Evolutionary conservation across 805 yeast species (phyloP), one percentile per base, ranked within the genome.

Genomic region (Sugiyamaella boreocaroliniensis): DNA sequence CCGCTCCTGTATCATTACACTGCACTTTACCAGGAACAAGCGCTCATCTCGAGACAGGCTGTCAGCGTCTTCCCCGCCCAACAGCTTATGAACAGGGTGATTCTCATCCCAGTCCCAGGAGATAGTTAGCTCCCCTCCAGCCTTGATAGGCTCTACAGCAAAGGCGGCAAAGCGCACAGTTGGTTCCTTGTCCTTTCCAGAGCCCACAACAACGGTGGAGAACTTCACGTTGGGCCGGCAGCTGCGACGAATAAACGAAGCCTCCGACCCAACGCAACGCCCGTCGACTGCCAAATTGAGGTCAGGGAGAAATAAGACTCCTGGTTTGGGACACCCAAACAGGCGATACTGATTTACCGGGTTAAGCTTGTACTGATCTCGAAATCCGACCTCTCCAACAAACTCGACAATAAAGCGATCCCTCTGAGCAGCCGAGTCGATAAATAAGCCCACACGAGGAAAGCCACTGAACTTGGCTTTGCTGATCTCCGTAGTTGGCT

Each of bases 31-130:
- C 7, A 64, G 45, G 45, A 52, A 55, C 34, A 34, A 45, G 19
- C 57, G 48, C 29, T 64, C 67, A 9, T 40, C 59, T n/a, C 48
- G 47, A 18, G 56, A 40, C 40, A 55, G 54, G 26, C 57, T 54
- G 16, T 56, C 65, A n/a, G 69, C 62, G 61, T 68, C 57, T 29
- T 70, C 66, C n/a, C 76, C 71, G 22, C 71, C 67, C 22, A 77
- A 72, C 51, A 85, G 68, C 57, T 76, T 75, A 50, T 72, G 70
- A 40, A 89, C 85, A 1, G 97, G 96, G 64, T 89, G 96, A 15
- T 71, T 57, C 2, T 68, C 64, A 63, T 89, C 96, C 96, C 97
- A 92, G 55, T 84, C 87, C 98, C 98, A 92, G 1, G 82, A 79
- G 9, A 89, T 67, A 0, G 90, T 77, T 18, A 92, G 68, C 63